Conservation (phyloP, 176 grass and related monocot genomes). For the Chrysopogon serrulatus region DNA sequence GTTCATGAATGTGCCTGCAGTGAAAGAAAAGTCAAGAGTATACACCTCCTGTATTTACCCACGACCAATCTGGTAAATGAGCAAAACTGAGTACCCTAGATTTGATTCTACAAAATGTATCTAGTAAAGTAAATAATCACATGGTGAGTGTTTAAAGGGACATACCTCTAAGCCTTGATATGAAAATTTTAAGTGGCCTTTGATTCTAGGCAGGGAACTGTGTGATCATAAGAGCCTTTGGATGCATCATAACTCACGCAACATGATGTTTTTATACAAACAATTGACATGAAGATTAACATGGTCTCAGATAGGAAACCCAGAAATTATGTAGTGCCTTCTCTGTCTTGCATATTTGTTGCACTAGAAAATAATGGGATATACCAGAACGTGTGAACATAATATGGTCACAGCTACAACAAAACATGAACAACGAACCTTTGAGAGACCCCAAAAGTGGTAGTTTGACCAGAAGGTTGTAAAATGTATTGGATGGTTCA, state of each 20-base stretch:
- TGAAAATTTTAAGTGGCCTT: neutral
- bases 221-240: neutral
- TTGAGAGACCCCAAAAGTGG: neutral
- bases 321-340: neutral
- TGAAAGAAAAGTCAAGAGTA: neutral
- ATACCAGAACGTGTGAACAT: neutral
- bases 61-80: neutral
- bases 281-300: neutral
- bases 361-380: neutral
- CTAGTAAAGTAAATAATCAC: neutral
- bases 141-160: neutral
- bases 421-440: slow-evolving; percentile 4
- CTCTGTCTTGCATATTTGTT: neutral
- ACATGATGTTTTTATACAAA: neutral
- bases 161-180: neutral
- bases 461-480: neutral
- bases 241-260: neutral
- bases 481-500: neutral
- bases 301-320: neutral
- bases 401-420: neutral
- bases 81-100: neutral
- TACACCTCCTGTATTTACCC: neutral
- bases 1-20: neutral
- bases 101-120: neutral
- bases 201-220: neutral